Evolutionary conservation across 805 yeast species (phyloP).

Genomic region (Spathaspora sp.): DNA sequence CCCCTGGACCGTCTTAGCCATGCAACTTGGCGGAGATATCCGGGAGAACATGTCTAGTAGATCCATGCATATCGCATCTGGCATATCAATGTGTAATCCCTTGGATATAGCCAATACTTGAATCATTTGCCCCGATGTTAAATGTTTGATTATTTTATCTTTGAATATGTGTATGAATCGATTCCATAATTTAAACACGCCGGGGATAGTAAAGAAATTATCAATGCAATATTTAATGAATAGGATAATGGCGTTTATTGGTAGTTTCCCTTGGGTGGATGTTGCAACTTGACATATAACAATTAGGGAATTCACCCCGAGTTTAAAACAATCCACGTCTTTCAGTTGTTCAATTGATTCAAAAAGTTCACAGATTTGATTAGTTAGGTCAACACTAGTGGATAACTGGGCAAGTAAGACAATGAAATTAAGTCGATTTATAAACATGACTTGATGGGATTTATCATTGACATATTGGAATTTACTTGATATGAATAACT

Average conservation of each 20-base stretch:
- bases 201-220: slow-evolving; percentile 12
- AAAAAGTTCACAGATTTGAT: slow-evolving; percentile 24
- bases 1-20: not conserved
- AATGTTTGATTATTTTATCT: not conserved
- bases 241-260: slow-evolving; percentile 14
- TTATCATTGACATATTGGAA: slow-evolving; percentile 25
- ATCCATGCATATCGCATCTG: slow-evolving; percentile 2
- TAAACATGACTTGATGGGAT: slow-evolving; percentile 26
- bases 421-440: slow-evolving; percentile 35
- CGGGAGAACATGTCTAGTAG: slow-evolving; percentile 1
- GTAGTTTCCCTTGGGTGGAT: slow-evolving; percentile 11
- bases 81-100: slow-evolving; percentile 1
- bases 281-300: slow-evolving; percentile 15
- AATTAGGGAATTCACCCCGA: slow-evolving; percentile 18
- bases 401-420: slow-evolving; percentile 32
- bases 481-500: slow-evolving; percentile 36
- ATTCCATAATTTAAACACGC: slow-evolving; percentile 14
- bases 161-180: slow-evolving; percentile 6
- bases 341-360: slow-evolving; percentile 17
- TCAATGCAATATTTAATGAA: slow-evolving; percentile 12
- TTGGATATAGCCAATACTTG: slow-evolving; percentile 1
- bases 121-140: not conserved
- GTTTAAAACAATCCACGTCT: slow-evolving; percentile 20
- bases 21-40: not conserved
- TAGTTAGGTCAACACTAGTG: slow-evolving; percentile 24